Evolutionary conservation across 2,329 filamentous ascomycete species (phyloP).

Genomic region (Fonsecaea monophora): DNA sequence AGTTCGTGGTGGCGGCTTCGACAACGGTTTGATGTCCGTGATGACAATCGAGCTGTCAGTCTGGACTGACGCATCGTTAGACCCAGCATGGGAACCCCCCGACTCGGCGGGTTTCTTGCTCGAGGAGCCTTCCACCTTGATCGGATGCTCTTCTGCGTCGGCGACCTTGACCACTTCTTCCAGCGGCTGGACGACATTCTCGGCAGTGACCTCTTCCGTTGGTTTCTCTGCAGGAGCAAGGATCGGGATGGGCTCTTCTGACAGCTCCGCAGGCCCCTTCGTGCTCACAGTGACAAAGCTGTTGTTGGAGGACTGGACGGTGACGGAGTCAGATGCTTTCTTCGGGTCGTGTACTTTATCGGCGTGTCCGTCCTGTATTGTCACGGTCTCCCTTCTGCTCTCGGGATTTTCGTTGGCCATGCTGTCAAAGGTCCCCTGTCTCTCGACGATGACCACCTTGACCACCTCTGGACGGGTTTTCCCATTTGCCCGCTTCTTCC

Average conservation of each 20-base stretch:
- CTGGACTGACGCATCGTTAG: constrained; percentile 35
- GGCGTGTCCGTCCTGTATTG: background rate
- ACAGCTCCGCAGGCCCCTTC: background rate
- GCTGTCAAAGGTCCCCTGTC: constrained; percentile 1
- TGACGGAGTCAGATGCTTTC: background rate
- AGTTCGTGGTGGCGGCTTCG: constrained; percentile 16
- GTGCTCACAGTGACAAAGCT: background rate
- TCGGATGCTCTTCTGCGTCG: constrained; percentile 36
- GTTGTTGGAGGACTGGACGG: background rate
- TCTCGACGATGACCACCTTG: background rate
- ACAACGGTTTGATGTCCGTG: constrained; percentile 19
- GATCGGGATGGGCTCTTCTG: background rate
- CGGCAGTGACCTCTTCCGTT: constrained; percentile 33
- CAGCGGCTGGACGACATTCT: constrained; percentile 42
- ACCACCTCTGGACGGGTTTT: background rate
- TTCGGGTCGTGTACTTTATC: background rate
- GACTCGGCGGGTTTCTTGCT: background rate
- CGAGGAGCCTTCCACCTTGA: background rate
- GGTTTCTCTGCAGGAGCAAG: background rate
- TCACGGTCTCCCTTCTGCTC: background rate
- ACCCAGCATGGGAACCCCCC: background rate
- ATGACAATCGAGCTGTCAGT: constrained; percentile 40
- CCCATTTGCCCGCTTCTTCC: constrained; percentile 20
- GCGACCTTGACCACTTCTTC: constrained; percentile 38
- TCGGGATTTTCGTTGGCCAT: background rate